phyloP scores from a whole-genome alignment of 2,329 filamentous ascomycete species.

The Geosmithia flava region DNA sequence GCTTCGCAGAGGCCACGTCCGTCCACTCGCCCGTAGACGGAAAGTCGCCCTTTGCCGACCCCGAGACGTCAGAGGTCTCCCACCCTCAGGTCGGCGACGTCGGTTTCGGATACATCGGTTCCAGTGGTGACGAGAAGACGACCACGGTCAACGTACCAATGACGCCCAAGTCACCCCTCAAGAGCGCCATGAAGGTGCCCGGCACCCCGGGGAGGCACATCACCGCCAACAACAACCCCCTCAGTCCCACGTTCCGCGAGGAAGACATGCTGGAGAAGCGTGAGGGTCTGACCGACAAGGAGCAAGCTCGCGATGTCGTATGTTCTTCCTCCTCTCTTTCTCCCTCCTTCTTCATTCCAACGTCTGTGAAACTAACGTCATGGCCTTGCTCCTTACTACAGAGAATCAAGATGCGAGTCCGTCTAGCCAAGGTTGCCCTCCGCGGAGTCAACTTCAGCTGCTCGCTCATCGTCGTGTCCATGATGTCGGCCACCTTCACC shows the following conservation, averaged over 20 bases:
- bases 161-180: conserved; percentile 68
- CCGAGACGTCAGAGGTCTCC: conserved; percentile 38
- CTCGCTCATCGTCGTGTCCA: conserved; percentile 83
- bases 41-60: conserved; percentile 46
- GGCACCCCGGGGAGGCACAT: conserved; percentile 65
- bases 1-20: conserved; percentile 71
- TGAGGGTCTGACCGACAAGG: conserved; percentile 69
- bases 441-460: conserved; percentile 94
- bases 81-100: conserved; percentile 72
- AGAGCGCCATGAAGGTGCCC: conserved; percentile 81
- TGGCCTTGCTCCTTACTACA: conserved; percentile 19
- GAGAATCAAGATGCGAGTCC: conserved; percentile 87
- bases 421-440: conserved; percentile 90
- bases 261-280: conserved; percentile 76
- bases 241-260: conserved; percentile 86
- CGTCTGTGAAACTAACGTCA: background rate
- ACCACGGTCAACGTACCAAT: conserved; percentile 44
- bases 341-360: background rate
- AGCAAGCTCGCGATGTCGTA: conserved; percentile 82
- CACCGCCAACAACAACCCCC: conserved; percentile 43
- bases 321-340: conserved; percentile 21
- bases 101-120: conserved; percentile 80
- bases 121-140: conserved; percentile 31
- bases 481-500: conserved; percentile 76
- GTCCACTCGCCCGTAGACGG: conserved; percentile 64